Evolutionary conservation across 345 rosid genomes (phyloP).

Genomic region (Eucalyptus polyanthemos): DNA sequence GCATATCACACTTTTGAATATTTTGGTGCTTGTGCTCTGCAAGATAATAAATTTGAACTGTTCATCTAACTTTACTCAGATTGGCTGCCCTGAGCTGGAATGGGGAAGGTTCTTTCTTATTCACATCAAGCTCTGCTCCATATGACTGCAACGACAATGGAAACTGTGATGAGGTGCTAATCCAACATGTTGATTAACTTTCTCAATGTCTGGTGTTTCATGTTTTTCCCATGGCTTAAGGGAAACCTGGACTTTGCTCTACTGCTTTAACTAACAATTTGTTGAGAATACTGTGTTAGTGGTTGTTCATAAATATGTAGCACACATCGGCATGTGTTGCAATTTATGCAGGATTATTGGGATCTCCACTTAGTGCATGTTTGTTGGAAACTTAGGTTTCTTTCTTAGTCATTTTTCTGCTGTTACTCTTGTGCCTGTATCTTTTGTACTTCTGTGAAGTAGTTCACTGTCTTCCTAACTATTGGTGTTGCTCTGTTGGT

Average conservation of each 20-base stretch:
- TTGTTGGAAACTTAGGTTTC: neutral
- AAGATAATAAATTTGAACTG: neutral
- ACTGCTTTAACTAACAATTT: neutral
- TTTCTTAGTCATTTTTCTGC: neutral
- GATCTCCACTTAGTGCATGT: neutral
- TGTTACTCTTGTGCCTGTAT: neutral
- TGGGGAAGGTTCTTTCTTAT: constrained; percentile 79
- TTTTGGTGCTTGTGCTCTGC: neutral
- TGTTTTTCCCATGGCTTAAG: neutral
- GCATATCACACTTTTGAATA: neutral
- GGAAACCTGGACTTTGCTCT: neutral
- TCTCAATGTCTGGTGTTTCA: neutral
- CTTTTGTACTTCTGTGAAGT: neutral
- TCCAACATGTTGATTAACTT: neutral
- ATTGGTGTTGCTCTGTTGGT: neutral
- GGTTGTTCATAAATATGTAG: neutral
- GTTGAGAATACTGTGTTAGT: neutral
- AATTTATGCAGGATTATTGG: neutral
- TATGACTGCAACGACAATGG: constrained; percentile 78
- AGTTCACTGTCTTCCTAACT: neutral
- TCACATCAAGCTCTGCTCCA: constrained; percentile 87
- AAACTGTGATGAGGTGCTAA: constrained; percentile 64
- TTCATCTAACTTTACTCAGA: constrained; percentile 21
- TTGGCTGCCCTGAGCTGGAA: constrained; percentile 83
- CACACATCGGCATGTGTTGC: neutral